Evolutionary conservation across 208 protist genomes (phyloP), one percentile per base, ranked within the genome.

Genomic region (Trypanosoma lewisi): DNA sequence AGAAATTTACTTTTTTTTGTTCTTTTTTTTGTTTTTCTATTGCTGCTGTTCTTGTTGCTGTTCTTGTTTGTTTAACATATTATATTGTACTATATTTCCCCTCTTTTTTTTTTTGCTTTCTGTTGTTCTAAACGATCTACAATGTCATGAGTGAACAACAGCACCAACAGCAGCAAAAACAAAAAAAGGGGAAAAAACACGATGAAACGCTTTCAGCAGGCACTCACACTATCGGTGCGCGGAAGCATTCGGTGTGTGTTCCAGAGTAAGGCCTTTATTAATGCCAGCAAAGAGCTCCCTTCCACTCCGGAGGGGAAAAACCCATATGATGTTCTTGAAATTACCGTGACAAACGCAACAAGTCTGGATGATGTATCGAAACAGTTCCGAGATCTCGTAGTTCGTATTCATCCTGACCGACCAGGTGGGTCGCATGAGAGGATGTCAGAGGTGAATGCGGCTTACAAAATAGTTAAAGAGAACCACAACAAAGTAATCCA

Each of bases 401-500:
- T 93, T 52, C 74, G 88, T 61, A 83, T 90, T 56, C 91, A 96
- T 70, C 91, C 91, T 28, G 91, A 96, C 60, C 73, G 85, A 56
- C 88, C 85, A n/a, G 88, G 86, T 31, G 91, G 91, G 27, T 92
- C 83, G 21, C 92, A 83, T n/a, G 86, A 93, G 51, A 86, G 83
- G 63, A 96, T 96, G 91, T 78, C 86, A 2, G 88, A 96, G 69
- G 73, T 94, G 31, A 96, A 96, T 63, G 55, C 87, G 28, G 91
- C 91, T 0, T 83, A 96, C 78, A 89, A 84, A 47, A 96, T 96
- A 61, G 60, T 93, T 25, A 94, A 93, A 68, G 86, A 93, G 48
- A 63, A 96, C 53, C 91, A 96, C 65, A 74, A 81, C 4, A 69
- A 67, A 39, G 27, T 94, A 19, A 78, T 96, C 56, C 64, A 78